These are phyloP conservation scores for Grosmannia huntii DNA, from an alignment of 2,329 filamentous ascomycete genomes.

Conservation along the genomic window DNA sequence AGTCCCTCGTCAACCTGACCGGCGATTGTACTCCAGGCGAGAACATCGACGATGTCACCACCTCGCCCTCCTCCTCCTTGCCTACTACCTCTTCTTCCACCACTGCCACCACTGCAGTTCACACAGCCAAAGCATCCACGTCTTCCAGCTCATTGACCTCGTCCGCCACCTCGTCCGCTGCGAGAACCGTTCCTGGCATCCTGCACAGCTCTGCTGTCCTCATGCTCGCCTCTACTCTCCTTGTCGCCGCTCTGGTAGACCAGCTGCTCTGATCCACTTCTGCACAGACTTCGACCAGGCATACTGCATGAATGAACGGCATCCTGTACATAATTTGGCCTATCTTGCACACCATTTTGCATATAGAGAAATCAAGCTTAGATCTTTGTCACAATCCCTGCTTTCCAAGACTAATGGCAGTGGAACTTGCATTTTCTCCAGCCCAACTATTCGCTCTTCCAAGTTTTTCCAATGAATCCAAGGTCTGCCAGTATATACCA, in stretches of 20 bases:
- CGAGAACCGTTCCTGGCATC: not conserved
- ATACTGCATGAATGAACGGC: not conserved
- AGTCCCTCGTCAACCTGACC: slow-evolving; percentile 6
- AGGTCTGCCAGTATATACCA: not conserved
- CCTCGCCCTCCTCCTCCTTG: not conserved
- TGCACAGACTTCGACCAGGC: not conserved
- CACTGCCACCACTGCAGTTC: not conserved
- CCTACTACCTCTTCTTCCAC: not conserved
- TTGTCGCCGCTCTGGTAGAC: not conserved
- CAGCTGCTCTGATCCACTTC: not conserved
- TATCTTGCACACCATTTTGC: not conserved
- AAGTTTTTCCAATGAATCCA: not conserved
- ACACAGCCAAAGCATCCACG: not conserved
- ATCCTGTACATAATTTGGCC: not conserved
- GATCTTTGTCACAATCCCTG: not conserved
- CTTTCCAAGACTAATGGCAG: too few relatives aligned
- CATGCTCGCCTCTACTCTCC: not conserved
- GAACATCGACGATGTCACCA: not conserved
- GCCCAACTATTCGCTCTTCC: not conserved
- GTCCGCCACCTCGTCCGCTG: not conserved
- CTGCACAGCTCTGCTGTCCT: not conserved
- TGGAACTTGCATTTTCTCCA: not conserved
- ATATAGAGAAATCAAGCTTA: not conserved
- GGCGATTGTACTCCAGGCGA: slow-evolving; percentile 8
- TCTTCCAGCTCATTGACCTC: not conserved